Evolutionary conservation across 495 filamentous ascomycete species (phyloP).

Genomic region (Margaritispora aquatica): DNA sequence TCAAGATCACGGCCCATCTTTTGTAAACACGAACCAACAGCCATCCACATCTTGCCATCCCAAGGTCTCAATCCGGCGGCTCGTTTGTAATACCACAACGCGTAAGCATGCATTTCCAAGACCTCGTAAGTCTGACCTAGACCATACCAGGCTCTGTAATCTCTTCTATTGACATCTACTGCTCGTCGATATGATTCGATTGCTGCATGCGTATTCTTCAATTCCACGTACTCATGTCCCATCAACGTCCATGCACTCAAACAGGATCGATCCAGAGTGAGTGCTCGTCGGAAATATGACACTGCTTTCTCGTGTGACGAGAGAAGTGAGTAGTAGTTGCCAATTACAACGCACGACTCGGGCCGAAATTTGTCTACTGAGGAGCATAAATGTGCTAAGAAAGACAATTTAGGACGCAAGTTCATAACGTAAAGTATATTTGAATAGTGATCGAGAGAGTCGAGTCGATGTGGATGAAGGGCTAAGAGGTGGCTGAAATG

Average conservation of each 20-base stretch:
- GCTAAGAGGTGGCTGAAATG: constrained; percentile 79
- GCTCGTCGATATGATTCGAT: constrained; percentile 96
- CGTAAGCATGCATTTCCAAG: constrained; percentile 95
- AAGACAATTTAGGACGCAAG: constrained; percentile 79
- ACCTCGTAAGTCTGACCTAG: constrained; percentile 97
- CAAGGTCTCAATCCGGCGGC: constrained; percentile 85
- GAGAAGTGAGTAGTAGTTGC: constrained; percentile 92
- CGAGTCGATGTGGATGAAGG: constrained; percentile 78
- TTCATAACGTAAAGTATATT: constrained; percentile 96
- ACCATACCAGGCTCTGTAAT: constrained; percentile 98
- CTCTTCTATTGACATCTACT: constrained; percentile 92
- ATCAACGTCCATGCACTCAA: constrained; percentile 97
- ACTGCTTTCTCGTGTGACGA: constrained; percentile 97
- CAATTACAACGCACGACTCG: constrained; percentile 93
- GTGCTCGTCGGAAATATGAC: constrained; percentile 91
- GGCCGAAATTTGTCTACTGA: constrained; percentile 92
- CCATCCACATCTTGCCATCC: constrained; percentile 98
- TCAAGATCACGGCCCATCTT: constrained; percentile 77
- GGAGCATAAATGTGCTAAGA: constrained; percentile 83
- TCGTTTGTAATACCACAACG: constrained; percentile 95
- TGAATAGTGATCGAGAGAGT: constrained; percentile 88
- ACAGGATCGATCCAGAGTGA: constrained; percentile 90
- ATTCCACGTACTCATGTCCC: constrained; percentile 98
- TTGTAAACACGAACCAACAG: constrained; percentile 83
- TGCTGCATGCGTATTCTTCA: constrained; percentile 98